Base-by-base conservation (phyloP, 2,329 filamentous ascomycete genomes). In the Trichoderma asperellum region DNA sequence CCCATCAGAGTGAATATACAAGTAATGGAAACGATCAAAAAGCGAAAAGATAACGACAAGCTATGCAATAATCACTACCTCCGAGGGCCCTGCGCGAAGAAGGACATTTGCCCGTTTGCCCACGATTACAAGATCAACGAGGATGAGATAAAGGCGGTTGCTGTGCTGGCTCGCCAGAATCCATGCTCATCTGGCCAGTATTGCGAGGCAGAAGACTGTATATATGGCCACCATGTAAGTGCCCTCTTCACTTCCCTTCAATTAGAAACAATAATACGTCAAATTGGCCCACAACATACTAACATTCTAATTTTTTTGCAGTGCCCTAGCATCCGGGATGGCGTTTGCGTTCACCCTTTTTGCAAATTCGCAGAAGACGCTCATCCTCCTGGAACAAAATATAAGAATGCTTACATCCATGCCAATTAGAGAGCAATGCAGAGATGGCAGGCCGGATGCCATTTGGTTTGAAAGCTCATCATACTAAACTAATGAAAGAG, bases 31-130 rank as follows among this genome's bases (percentile, higher is more conserved):
- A 81, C 77, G 27, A 83, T 89, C 73, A 88, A 87, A 79, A 86
- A 83, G 74, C 81, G 87, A 69, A 85, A 83, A 68, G 84, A 84
- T 37, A 79, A 78, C 72, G 82, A 85, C 71, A 89, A 89, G 76
- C 78, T 89, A 8, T 90, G 88, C 80, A 89, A 89, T 75, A 87
- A 87, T 60, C 86, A 88, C 73, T 89, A 87, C 73, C 81, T 90
- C 35, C 82, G 86, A 21, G 87, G 86, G 0, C 84, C 84, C 0
- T 90, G 88, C 72, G 75, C 80, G 59, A 89, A 88, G 73, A 82
- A 82, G 11, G 80, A 83, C n/a, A 79, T 81, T 5, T 90, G 88
- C 77, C 80, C 78, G 61, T 90, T 88, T 73, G 84, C 86, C 69
- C 88, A 90, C 76, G 79, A 84, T 57, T 85, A 88, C 73, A 83